phyloP scores from a whole-genome alignment of 1,284 basidiomycete species.

The Ustilago curta region DNA sequence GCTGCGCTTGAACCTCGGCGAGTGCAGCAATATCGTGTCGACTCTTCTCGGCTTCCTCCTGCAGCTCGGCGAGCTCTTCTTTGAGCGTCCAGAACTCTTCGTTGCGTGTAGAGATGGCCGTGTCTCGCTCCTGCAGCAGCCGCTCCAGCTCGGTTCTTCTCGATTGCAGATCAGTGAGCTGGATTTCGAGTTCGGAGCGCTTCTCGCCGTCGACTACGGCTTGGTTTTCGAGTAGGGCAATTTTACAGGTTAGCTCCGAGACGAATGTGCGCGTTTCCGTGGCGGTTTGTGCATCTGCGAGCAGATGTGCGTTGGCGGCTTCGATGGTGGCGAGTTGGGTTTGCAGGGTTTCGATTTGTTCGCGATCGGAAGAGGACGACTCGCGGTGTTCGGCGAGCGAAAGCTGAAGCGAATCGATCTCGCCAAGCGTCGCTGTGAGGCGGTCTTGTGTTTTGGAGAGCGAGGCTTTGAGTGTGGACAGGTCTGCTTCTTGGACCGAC shows the following conservation, averaged over 20 bases:
- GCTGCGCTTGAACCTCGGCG: not conserved
- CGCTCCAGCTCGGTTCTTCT: slow-evolving; percentile 17
- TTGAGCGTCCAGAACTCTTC: slow-evolving; percentile 55
- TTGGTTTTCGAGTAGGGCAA: not conserved
- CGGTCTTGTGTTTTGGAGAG: slow-evolving; percentile 18
- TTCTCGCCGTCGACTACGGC: not conserved
- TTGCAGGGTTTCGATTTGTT: slow-evolving; percentile 20
- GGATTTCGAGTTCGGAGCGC: not conserved
- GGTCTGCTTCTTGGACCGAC: slow-evolving; percentile 8
- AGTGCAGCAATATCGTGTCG: not conserved
- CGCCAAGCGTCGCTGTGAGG: not conserved
- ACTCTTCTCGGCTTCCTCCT: slow-evolving; percentile 42
- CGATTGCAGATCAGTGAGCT: not conserved
- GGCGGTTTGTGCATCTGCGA: no score
- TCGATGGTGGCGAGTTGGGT: slow-evolving; percentile 8
- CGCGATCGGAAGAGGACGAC: slow-evolving; percentile 9
- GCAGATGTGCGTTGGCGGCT: no score
- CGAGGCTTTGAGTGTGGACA: not conserved
- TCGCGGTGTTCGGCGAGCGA: slow-evolving; percentile 38
- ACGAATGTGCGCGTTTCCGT: not conserved
- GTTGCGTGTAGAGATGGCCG: slow-evolving; percentile 29
- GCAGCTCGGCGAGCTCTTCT: slow-evolving; percentile 56
- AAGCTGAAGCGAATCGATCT: slow-evolving; percentile 9
- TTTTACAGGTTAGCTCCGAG: slow-evolving; percentile 1
- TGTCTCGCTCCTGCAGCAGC: slow-evolving; percentile 22